phyloP scores from a whole-genome alignment of 495 filamentous ascomycete species.

The Evernia prunastri region DNA sequence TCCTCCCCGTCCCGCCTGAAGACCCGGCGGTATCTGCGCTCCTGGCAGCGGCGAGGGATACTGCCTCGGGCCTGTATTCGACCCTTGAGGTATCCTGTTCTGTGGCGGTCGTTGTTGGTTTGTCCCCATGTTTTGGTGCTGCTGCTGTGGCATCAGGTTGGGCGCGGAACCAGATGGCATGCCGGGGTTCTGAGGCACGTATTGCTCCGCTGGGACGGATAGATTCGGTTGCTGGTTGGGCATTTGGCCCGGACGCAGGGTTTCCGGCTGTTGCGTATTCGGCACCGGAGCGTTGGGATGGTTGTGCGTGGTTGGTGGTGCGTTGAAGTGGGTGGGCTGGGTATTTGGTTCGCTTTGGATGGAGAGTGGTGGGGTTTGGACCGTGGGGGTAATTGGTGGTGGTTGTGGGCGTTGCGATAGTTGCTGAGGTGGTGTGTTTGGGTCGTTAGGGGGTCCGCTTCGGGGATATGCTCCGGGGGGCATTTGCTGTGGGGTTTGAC shows the following conservation, averaged over 20 bases:
- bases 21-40: not conserved
- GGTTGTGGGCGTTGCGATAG: not conserved
- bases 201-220: not conserved
- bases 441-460: not conserved
- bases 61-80: not conserved
- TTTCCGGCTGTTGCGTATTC: not conserved
- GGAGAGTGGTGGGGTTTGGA: not conserved
- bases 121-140: not conserved
- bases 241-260: not conserved
- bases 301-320: not conserved
- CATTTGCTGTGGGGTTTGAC: no score
- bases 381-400: not conserved
- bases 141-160: no score
- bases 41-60: conserved; percentile 1
- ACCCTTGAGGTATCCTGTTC: not conserved
- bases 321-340: not conserved
- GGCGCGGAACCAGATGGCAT: no score
- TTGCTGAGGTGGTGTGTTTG: not conserved
- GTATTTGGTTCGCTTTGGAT: conserved; percentile 3
- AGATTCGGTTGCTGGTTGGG: conserved; percentile 1
- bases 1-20: conserved; percentile 8
- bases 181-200: no score
- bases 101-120: no score
- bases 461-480: conserved; percentile 1
- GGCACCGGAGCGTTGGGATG: not conserved